phyloP scores from a whole-genome alignment of 257 asterid genomes.

The Fraxinus anomala region DNA sequence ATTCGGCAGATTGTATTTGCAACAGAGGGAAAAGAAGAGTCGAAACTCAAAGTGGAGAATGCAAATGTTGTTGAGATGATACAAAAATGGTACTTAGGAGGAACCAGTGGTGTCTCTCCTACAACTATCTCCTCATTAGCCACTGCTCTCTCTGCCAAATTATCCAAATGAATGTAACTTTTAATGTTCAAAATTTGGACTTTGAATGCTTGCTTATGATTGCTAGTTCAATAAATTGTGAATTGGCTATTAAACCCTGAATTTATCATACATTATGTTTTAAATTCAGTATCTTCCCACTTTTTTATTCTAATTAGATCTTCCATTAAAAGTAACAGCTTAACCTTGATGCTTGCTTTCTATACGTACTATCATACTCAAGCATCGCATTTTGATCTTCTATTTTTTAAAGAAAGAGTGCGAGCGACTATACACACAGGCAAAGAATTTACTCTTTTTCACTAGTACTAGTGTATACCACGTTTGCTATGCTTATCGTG shows the following conservation, averaged over 20 bases:
- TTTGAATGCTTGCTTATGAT: not conserved
- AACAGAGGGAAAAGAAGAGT: conserved; percentile 59
- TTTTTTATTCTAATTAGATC: too few species aligned
- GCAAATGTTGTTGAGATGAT: conserved; percentile 75
- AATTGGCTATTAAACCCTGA: not conserved
- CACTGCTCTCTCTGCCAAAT: conserved; percentile 37
- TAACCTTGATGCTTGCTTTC: too few species aligned
- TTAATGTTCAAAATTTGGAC: not conserved
- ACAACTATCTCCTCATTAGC: conserved; percentile 73
- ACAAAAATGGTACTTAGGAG: conserved; percentile 84
- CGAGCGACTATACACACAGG: too few species aligned
- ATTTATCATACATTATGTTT: too few species aligned
- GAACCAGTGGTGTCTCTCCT: conserved; percentile 64
- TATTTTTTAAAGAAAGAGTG: too few species aligned
- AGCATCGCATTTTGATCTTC: too few species aligned
- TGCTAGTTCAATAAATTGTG: not conserved
- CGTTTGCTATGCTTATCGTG: too few species aligned
- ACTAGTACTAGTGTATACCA: too few species aligned
- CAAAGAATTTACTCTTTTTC: too few species aligned
- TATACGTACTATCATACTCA: too few species aligned
- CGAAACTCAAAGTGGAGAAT: conserved; percentile 66
- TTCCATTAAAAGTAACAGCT: too few species aligned
- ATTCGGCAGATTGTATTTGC: conserved; percentile 52
- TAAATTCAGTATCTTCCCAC: too few species aligned
- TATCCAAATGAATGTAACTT: conserved; percentile 36